phyloP scores from a whole-genome alignment of 345 rosid species.

The Citrus glauca region DNA sequence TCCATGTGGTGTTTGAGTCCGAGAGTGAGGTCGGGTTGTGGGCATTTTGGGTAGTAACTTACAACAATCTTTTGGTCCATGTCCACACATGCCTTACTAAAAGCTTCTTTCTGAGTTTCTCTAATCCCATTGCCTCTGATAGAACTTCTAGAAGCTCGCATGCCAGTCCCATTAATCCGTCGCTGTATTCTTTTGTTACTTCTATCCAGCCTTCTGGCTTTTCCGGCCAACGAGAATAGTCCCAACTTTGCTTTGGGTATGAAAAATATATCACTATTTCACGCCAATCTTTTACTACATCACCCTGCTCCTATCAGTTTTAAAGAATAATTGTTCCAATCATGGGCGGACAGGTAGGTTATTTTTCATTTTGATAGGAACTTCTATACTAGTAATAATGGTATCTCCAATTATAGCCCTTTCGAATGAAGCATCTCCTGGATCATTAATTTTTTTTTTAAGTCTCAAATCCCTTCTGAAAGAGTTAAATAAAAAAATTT shows the following conservation, averaged over 20 bases:
- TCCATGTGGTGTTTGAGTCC: conserved; percentile 96
- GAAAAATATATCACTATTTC: conserved; percentile 95
- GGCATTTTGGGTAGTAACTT: conserved; percentile 88
- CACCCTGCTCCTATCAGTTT: conserved; percentile 45
- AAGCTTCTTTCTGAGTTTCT: conserved; percentile 47
- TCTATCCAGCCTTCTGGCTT: conserved; percentile 82
- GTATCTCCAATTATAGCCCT: too few species aligned
- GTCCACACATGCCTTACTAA: conserved; percentile 81
- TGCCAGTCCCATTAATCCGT: conserved; percentile 64
- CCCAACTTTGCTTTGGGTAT: conserved; percentile 61
- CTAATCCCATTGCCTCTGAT: conserved; percentile 88
- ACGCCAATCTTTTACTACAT: conserved; percentile 88
- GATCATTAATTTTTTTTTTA: too few species aligned
- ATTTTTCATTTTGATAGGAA: too few species aligned
- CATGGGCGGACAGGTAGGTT: too few species aligned
- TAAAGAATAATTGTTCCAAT: too few species aligned
- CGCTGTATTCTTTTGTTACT: conserved; percentile 71
- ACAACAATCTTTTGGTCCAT: conserved; percentile 94
- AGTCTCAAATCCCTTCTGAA: too few species aligned
- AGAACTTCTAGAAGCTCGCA: conserved; percentile 79
- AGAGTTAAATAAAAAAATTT: too few species aligned
- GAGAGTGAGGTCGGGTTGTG: conserved; percentile 91
- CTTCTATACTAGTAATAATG: too few species aligned
- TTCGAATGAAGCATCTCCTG: too few species aligned
- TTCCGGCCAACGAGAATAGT: conserved; percentile 91